Conservation (phyloP, 1,284 basidiomycete genomes). For the Taiwanofungus camphoratus region DNA sequence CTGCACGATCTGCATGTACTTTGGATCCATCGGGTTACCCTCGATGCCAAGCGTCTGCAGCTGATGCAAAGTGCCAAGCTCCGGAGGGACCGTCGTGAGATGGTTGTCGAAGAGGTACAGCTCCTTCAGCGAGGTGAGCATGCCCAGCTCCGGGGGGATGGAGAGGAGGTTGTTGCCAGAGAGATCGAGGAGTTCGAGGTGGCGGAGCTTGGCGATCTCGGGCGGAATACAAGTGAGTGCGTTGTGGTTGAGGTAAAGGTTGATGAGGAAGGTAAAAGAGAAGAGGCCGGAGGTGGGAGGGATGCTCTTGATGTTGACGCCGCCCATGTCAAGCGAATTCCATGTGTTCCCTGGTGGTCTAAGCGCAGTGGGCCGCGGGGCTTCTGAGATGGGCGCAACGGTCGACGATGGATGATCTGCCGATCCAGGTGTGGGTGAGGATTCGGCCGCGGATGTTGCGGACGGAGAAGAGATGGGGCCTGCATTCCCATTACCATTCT, state of each 20-base stretch:
- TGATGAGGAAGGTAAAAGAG: conserved; percentile 88
- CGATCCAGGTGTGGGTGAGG: conserved; percentile 35
- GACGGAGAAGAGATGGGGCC: conserved; percentile 20
- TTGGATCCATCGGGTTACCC: conserved; percentile 87
- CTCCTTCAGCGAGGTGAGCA: conserved; percentile 88
- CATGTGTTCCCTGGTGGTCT: conserved; percentile 72
- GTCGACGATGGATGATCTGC: conserved; percentile 70
- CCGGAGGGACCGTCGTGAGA: conserved; percentile 76
- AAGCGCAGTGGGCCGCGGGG: conserved; percentile 50
- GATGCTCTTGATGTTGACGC: conserved; percentile 88
- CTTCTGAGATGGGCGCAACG: conserved; percentile 59
- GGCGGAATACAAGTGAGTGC: conserved; percentile 76
- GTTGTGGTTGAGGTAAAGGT: conserved; percentile 98
- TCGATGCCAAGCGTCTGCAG: conserved; percentile 93
- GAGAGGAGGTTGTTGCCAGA: conserved; percentile 83
- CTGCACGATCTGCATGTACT: conserved; percentile 78
- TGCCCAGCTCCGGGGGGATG: conserved; percentile 87
- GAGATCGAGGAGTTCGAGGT: conserved; percentile 88
- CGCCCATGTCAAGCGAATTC: conserved; percentile 95
- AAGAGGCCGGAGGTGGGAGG: conserved; percentile 82
- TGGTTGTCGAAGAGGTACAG: conserved; percentile 96
- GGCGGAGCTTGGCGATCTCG: conserved; percentile 79
- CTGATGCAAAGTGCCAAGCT: conserved; percentile 90
- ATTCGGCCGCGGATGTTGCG: conserved; percentile 30
- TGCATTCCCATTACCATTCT: conserved; percentile 22